Evolutionary conservation across 345 rosid genomes (phyloP), one percentile per base, ranked within the genome.

Genomic region (Lepidium aucheri): DNA sequence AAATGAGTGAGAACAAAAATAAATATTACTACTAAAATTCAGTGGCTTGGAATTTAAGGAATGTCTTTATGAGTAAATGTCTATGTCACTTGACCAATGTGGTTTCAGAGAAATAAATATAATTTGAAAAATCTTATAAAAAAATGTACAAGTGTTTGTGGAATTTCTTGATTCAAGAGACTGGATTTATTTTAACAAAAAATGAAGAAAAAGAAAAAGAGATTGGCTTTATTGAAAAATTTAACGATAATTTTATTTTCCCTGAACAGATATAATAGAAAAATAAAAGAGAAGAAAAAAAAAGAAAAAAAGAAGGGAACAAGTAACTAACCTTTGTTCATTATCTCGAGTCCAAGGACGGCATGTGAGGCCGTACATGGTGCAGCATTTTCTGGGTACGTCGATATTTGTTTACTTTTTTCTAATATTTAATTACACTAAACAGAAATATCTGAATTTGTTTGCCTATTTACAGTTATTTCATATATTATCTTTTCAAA

Each of bases 301-400:
- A 47, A 17, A 4, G 6, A 46, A 26, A 5, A 60, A 12, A 47
- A 18, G 52, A 52, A 38, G 44, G 53, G 46, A 57, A 42, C 54
- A 72, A 65, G 76, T 50, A 46, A 49, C 65, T 63, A 64, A 65
- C 67, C 50, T 63, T 73, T 59, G 32, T 50, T 65, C 56, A 4
- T 51, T 35, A 35, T 40, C 55, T 42, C 43, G 20, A 18, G 42
- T 52, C 20, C 8, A 17, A 66, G 51, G 72, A n/a, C 28, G 62
- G 72, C 77, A 73, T 73, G 72, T 73, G 77, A 66, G 63, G 72
- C 57, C 72, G 68, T 73, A 73, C 72, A 66, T 73, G 53, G 77
- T 60, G 77, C 77, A 73, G 63, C 58, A 53, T 73, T 67, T 52
- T 60, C 73, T 73, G 58, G 68, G 57, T 60, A 60, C 77, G 63